Percentiles rank a stretch among this genome's conserved stretches.
phyloP scores from a whole-genome alignment of 192 early-diverging fungal genomes.

The Helicostylum pulchrum region DNA sequence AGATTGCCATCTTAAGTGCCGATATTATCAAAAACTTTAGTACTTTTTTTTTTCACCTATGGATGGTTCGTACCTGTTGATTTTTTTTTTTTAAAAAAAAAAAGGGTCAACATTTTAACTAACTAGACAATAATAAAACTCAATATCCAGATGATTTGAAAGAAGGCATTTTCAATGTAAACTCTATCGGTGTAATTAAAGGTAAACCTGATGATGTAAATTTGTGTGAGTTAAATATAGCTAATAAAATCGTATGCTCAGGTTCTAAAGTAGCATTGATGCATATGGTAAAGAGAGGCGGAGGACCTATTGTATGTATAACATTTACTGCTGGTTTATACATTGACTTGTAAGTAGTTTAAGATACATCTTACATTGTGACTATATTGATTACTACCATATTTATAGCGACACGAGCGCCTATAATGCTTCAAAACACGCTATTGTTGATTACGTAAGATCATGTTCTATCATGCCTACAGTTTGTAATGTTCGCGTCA shows the following conservation, averaged over 20 bases:
- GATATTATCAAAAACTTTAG: too few relatives aligned
- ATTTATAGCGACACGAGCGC: neutral
- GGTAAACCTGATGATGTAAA: neutral
- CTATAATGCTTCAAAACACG: slow-evolving; percentile 22
- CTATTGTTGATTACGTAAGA: slow-evolving; percentile 19
- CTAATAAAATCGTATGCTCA: too few relatives aligned
- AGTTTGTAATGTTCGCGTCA: slow-evolving; percentile 17
- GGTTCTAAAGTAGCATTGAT: slow-evolving; percentile 22
- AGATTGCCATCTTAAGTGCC: too few relatives aligned
- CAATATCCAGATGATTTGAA: slow-evolving; percentile 7
- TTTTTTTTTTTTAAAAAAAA: too few relatives aligned
- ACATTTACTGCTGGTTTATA: slow-evolving; percentile 30
- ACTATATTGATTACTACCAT: neutral
- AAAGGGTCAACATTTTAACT: too few relatives aligned
- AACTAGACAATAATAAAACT: too few relatives aligned
- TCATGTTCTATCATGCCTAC: slow-evolving; percentile 5
- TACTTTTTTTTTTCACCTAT: too few relatives aligned
- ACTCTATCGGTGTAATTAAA: slow-evolving; percentile 15
- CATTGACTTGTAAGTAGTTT: neutral
- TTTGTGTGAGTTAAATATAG: too few relatives aligned
- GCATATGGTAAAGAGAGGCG: slow-evolving; percentile 27
- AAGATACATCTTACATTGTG: neutral
- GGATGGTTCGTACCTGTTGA: too few relatives aligned
- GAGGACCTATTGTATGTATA: slow-evolving; percentile 27
- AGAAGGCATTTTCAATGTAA: neutral